phyloP scores from a whole-genome alignment of 1,139 yeast genomes.

The Pichia norvegensis region DNA sequence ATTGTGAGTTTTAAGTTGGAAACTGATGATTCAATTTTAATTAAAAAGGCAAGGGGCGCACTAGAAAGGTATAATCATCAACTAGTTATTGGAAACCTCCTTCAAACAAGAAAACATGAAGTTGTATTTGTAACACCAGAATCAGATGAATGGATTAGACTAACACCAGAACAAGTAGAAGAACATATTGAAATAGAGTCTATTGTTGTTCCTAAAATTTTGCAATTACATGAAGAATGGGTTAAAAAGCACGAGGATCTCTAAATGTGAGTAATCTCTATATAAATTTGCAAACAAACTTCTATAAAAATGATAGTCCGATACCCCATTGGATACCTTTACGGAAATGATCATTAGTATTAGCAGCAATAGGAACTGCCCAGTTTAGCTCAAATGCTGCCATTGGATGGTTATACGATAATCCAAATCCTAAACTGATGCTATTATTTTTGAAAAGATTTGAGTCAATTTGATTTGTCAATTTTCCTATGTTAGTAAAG shows the following conservation, averaged over 20 bases:
- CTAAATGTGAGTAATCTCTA: neutral
- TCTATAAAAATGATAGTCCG: conserved; percentile 70
- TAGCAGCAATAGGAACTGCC: conserved; percentile 64
- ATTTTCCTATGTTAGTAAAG: conserved; percentile 68
- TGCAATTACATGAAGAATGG: conserved; percentile 57
- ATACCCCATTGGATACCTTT: conserved; percentile 93
- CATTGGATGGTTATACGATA: conserved; percentile 75
- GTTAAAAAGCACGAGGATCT: conserved; percentile 28
- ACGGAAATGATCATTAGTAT: conserved; percentile 57
- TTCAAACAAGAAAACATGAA: conserved; percentile 81
- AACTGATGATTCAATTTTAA: conserved; percentile 66
- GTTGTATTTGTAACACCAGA: conserved; percentile 72
- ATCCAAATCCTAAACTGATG: conserved; percentile 63
- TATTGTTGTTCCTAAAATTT: conserved; percentile 68
- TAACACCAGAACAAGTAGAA: conserved; percentile 37
- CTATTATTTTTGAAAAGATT: conserved; percentile 12
- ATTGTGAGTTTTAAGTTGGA: conserved; percentile 91
- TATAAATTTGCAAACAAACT: neutral
- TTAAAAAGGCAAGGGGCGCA: conserved; percentile 71
- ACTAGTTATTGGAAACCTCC: conserved; percentile 85
- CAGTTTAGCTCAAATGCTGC: conserved; percentile 90
- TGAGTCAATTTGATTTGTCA: conserved; percentile 30
- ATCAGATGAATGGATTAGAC: conserved; percentile 45
- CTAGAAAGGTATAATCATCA: conserved; percentile 83
- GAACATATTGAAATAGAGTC: conserved; percentile 57